Evolutionary conservation across 164 flowering plant species (phyloP).

Genomic region (Warburgia ugandensis): DNA sequence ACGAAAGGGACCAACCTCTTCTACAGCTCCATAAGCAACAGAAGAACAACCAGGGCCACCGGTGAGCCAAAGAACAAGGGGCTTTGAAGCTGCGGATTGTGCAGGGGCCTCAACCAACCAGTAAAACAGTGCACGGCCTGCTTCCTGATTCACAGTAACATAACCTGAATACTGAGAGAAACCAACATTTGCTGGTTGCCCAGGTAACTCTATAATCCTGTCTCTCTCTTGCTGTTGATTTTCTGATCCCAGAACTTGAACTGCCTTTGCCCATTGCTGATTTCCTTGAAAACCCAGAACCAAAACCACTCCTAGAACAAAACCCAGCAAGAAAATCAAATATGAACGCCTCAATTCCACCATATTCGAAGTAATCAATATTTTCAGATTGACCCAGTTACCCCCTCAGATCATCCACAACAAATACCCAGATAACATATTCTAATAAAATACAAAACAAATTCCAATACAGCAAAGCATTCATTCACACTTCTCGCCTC

Average conservation of each 20-base stretch:
- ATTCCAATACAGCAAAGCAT: no score
- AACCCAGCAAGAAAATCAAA: no score
- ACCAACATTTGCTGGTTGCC: constrained; percentile 66
- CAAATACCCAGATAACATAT: no score
- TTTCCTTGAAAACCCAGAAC: no score
- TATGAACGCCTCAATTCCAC: no score
- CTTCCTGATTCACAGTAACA: constrained; percentile 60
- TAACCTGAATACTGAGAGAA: constrained; percentile 88
- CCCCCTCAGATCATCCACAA: no score
- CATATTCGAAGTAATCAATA: no score
- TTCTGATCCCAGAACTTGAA: no score
- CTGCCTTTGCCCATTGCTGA: no score
- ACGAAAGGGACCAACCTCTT: constrained; percentile 87
- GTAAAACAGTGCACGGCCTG: constrained; percentile 91
- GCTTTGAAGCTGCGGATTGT: constrained; percentile 45
- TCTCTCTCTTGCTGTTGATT: constrained; percentile 37
- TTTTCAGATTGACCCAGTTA: no score
- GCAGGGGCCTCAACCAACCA: constrained; percentile 80
- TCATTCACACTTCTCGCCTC: no score
- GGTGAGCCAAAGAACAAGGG: constrained; percentile 90
- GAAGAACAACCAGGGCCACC: constrained; percentile 99
- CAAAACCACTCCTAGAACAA: neutral
- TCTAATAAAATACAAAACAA: no score
- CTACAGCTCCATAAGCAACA: constrained; percentile 85
- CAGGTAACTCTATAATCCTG: constrained; percentile 61